These are phyloP conservation scores for Calocybe gangraenosa DNA, from an alignment of 768 basidiomycete genomes.

Conservation along the genomic window DNA sequence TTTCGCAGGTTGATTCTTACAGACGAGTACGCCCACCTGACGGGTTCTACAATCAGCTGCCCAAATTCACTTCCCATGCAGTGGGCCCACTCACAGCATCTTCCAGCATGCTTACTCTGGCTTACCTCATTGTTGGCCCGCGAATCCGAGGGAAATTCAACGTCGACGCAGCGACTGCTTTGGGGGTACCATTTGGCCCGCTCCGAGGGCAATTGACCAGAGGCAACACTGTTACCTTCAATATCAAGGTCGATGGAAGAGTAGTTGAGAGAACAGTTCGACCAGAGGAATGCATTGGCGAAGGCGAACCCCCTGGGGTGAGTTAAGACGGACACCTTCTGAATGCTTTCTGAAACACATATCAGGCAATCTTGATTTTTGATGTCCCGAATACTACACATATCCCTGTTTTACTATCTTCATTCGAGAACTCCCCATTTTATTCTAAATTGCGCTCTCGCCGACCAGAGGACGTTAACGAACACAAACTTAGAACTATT, in stretches of 20 bases:
- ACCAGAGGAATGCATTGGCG: conserved; percentile 59
- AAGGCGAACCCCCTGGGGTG: conserved; percentile 47
- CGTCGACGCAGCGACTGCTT: conserved; percentile 50
- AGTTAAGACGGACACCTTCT: not conserved
- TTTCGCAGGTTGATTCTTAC: conserved; percentile 24
- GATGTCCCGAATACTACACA: conserved; percentile 65
- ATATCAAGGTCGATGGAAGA: conserved; percentile 40
- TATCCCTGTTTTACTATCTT: conserved; percentile 45
- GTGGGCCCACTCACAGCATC: conserved; percentile 7
- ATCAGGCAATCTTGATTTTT: conserved; percentile 60
- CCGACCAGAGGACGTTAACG: conserved; percentile 31
- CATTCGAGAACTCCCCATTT: conserved; percentile 42
- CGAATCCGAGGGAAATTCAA: conserved; percentile 70
- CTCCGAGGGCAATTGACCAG: conserved; percentile 55
- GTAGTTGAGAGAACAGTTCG: conserved; percentile 43
- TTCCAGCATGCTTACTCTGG: conserved; percentile 31
- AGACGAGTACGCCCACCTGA: conserved; percentile 24
- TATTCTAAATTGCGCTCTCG: conserved; percentile 47
- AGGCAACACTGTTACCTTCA: conserved; percentile 61
- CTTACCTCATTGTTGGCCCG: conserved; percentile 51
- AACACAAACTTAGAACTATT: conserved; percentile 46
- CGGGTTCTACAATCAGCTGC: conserved; percentile 35
- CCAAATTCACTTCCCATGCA: conserved; percentile 24
- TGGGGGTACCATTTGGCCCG: conserved; percentile 61
- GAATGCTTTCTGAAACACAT: not conserved